Base-by-base conservation (phyloP, 2,329 filamentous ascomycete species). In the Kalaharituber pfeilii region DNA sequence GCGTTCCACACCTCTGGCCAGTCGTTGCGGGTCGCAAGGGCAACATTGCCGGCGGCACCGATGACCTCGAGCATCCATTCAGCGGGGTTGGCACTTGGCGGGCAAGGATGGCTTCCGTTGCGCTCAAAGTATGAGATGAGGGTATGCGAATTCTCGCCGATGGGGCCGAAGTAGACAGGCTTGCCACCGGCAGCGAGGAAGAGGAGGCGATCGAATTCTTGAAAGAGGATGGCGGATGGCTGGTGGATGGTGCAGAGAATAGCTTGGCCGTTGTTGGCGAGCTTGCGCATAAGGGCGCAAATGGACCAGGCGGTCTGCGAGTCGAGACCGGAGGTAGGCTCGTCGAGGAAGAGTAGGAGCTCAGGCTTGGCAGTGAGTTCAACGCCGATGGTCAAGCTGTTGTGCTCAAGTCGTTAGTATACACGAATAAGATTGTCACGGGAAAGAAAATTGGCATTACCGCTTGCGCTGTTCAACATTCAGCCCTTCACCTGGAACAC, bases 221-320 rank as follows among this genome's bases (percentile, higher is more conserved):
- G 85, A 73, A 95, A 94, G 52, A 95, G 75, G 76, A 94, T 87
- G 29, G 88, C 87, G 13, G 86, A 93, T n/a, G 89, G 89, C 68
- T 96, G 89, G 67, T 96, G 89, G 57, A 95, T 95, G 0, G 89
- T 95, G 71, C 87, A 94, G n/a, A 95, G 79, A 68, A 95, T 86
- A 51, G 89, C 88, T 67, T 93, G 86, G 15, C 89, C 88, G 59
- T 80, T 83, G 67, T 89, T 84, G 63, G 86, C 86, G 29, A 95
- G 75, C 69, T 93, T 94, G 69, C 93, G 83, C 39, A 96, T 76
- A 9, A 95, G 76, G 67, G 86, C 82, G 47, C 87, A 75, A 66
- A 95, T 94, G 59, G 86, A 84, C 86, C 86, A 95, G 0, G 87
- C 89, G 1, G 88, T 94, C 68, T 94, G 87, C 65, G 80, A 86